Evolutionary conservation across 2,329 filamentous ascomycete species (phyloP).

Genomic region (Fusarium palustre): DNA sequence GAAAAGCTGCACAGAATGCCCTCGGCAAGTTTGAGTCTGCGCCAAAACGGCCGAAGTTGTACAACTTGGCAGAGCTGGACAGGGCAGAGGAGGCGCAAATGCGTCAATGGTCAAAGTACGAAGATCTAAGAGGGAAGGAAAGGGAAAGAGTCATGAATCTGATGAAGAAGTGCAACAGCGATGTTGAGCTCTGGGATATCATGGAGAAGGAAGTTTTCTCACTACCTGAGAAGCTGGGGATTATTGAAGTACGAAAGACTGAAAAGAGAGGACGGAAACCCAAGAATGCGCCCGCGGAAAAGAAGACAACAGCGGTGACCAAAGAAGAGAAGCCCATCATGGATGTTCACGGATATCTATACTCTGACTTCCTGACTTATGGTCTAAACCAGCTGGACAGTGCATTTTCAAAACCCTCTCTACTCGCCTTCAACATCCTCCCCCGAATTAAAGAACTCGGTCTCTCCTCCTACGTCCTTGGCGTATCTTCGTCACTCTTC

Average conservation of each 20-base stretch:
- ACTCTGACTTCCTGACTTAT: slow-evolving; percentile 69
- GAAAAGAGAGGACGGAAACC: slow-evolving; percentile 20
- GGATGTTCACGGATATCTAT: slow-evolving; percentile 72
- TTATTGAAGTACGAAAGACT: slow-evolving; percentile 51
- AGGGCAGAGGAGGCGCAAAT: slow-evolving; percentile 49
- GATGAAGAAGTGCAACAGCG: slow-evolving; percentile 68
- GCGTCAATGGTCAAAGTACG: slow-evolving; percentile 52
- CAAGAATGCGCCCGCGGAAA: slow-evolving; percentile 27
- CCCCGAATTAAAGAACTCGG: slow-evolving; percentile 76
- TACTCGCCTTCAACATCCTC: slow-evolving; percentile 69
- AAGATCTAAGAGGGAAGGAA: slow-evolving; percentile 59
- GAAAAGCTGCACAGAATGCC: slow-evolving; percentile 55
- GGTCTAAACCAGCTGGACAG: slow-evolving; percentile 68
- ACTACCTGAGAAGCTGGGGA: slow-evolving; percentile 66
- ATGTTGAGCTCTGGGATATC: slow-evolving; percentile 74
- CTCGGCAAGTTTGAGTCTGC: slow-evolving; percentile 54
- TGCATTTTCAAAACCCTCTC: slow-evolving; percentile 68
- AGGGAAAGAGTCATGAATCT: slow-evolving; percentile 63
- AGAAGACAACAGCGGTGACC: neutral
- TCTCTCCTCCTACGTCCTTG: slow-evolving; percentile 76
- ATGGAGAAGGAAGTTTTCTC: slow-evolving; percentile 76
- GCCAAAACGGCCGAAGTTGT: slow-evolving; percentile 42
- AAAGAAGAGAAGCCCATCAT: slow-evolving; percentile 56
- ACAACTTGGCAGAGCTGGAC: slow-evolving; percentile 48
- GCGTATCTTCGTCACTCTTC: slow-evolving; percentile 76